Evolutionary conservation across 164 flowering plant species (phyloP).

Genomic region (Tinospora cordifolia): DNA sequence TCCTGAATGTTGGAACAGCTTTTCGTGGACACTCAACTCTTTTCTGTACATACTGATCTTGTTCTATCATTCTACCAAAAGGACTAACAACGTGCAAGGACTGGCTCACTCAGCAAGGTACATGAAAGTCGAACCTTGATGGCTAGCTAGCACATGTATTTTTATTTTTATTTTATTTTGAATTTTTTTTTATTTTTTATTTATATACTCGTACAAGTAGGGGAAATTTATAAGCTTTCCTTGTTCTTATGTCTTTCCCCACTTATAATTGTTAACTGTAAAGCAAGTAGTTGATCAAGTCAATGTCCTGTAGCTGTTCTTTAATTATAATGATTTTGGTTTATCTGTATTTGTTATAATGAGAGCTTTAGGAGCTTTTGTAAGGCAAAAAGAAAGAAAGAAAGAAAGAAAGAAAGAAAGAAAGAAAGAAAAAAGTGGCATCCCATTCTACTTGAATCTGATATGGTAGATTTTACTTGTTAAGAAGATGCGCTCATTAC

Average conservation of each 20-base stretch:
- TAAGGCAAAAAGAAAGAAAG: not conserved
- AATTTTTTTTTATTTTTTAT: not conserved
- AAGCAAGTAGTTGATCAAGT: not conserved
- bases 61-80: constrained; percentile 90
- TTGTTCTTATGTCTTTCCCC: not conserved
- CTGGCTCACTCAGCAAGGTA: constrained; percentile 8
- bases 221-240: not conserved
- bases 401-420: not conserved
- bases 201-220: not conserved
- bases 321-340: not conserved
- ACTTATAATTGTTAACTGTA: not conserved
- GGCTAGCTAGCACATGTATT: constrained; percentile 22
- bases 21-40: constrained; percentile 91
- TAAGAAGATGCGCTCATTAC: too few relatives aligned
- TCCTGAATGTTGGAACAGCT: constrained; percentile 39
- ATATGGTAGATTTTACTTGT: too few relatives aligned
- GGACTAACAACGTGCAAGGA: constrained; percentile 35
- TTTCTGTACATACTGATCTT: constrained; percentile 97
- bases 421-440: too few relatives aligned
- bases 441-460: too few relatives aligned
- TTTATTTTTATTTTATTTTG: constrained; percentile 2
- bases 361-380: not conserved
- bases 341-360: not conserved
- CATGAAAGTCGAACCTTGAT: constrained; percentile 15
- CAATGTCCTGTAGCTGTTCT: not conserved